phyloP scores from a whole-genome alignment of 768 basidiomycete genomes.

The Lactarius quietus region DNA sequence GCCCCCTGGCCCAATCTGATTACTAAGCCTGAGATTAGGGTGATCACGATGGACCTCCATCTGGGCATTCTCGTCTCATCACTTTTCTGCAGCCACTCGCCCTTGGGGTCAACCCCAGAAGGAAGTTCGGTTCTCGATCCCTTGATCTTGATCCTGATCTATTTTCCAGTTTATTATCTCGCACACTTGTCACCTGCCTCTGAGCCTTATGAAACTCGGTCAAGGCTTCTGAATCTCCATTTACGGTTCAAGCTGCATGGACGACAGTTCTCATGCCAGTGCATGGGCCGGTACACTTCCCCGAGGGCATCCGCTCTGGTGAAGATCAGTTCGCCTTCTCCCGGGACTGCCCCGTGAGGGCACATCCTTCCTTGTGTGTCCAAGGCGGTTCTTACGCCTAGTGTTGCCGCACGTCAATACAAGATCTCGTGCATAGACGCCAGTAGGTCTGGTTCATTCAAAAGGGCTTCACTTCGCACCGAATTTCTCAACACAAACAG shows the following conservation, averaged over 20 bases:
- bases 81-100: not conserved
- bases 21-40: not conserved
- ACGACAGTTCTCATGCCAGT: not conserved
- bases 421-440: constrained; percentile 17
- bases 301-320: constrained; percentile 10
- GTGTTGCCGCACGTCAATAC: constrained; percentile 3
- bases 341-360: constrained; percentile 5
- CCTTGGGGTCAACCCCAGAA: constrained; percentile 2
- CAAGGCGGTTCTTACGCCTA: not conserved
- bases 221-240: not conserved
- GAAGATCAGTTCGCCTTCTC: constrained; percentile 13
- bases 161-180: not conserved
- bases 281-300: not conserved
- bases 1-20: constrained; percentile 5
- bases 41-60: not conserved
- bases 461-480: constrained; percentile 10
- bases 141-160: constrained; percentile 8
- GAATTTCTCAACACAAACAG: constrained; percentile 10
- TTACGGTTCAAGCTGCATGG: constrained; percentile 7
- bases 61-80: not conserved
- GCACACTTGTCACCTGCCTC: constrained; percentile 6
- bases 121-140: constrained; percentile 6
- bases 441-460: constrained; percentile 9
- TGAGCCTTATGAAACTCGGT: no score
- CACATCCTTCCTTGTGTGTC: not conserved